These are phyloP conservation scores for Mollisia scopiformis DNA, from an alignment of 2,329 filamentous ascomycete genomes.

Conservation along the genomic window DNA sequence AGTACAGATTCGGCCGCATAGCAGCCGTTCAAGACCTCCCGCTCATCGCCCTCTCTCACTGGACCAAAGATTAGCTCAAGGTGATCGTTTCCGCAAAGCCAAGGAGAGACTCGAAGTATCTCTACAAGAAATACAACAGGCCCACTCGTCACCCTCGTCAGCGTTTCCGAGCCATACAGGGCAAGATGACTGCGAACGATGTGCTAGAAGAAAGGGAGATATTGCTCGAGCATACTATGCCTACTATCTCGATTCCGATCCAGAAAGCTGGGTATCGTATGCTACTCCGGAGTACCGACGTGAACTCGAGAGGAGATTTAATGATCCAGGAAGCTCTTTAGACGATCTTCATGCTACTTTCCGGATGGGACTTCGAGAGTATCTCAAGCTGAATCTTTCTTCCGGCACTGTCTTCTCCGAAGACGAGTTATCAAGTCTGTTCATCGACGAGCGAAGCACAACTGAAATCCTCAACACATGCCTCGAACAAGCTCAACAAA, in stretches of 20 bases:
- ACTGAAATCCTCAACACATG: constrained; percentile 24
- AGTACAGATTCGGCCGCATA: constrained; percentile 17
- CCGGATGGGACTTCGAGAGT: constrained; percentile 26
- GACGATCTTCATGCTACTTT: constrained; percentile 29
- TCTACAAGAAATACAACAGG: constrained; percentile 24
- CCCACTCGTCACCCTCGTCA: constrained; percentile 18
- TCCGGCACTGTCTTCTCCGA: constrained; percentile 4
- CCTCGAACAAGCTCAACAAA: constrained; percentile 6
- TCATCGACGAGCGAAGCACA: constrained; percentile 18
- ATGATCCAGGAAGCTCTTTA: constrained; percentile 21
- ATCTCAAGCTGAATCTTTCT: constrained; percentile 30
- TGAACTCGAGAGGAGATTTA: constrained; percentile 27
- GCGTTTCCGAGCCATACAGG: constrained; percentile 26
- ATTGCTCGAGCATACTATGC: constrained; percentile 30
- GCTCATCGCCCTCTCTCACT: constrained; percentile 27
- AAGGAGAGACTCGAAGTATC: constrained; percentile 23
- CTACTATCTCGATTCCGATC: constrained; percentile 31
- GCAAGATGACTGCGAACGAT: constrained; percentile 28
- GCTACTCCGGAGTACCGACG: constrained; percentile 21
- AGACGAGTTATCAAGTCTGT: neutral
- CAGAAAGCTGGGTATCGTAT: constrained; percentile 25
- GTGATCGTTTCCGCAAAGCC: constrained; percentile 27
- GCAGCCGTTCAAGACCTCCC: neutral
- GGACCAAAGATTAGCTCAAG: constrained; percentile 28
- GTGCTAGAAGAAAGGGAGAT: constrained; percentile 25